These are phyloP conservation scores for Arthrobotrys entomopaga DNA, from an alignment of 2,329 filamentous ascomycete genomes.

Conservation along the genomic window DNA sequence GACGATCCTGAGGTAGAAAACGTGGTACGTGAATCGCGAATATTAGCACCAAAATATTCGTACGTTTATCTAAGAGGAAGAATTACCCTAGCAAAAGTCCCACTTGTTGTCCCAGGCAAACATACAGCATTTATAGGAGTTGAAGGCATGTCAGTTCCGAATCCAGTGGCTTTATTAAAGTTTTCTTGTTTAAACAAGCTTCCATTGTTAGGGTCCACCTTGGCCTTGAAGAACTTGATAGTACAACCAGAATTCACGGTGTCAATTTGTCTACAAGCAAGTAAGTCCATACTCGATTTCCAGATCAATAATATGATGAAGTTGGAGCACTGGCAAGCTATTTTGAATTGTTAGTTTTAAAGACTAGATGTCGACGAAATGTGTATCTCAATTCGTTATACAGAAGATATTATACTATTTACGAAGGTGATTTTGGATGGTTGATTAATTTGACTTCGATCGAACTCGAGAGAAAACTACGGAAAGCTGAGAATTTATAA, in stretches of 20 bases:
- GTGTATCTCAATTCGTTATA: too few relatives aligned
- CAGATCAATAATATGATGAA: not conserved
- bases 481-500: too few relatives aligned
- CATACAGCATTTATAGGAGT: conserved; percentile 5
- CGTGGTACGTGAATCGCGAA: conserved; percentile 6
- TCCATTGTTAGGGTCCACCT: conserved; percentile 9
- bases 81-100: conserved; percentile 10
- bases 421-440: too few relatives aligned
- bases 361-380: conserved; percentile 4
- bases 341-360: conserved; percentile 3
- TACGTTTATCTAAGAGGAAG: not conserved
- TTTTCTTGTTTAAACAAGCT: conserved; percentile 10
- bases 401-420: too few relatives aligned
- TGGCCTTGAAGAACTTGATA: conserved; percentile 13
- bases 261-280: conserved; percentile 19
- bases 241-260: conserved; percentile 10
- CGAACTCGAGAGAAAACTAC: too few relatives aligned
- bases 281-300: not conserved
- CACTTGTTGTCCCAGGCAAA: conserved; percentile 1
- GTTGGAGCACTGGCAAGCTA: conserved; percentile 5
- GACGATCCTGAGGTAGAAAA: conserved; percentile 17
- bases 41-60: conserved; percentile 1
- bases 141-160: conserved; percentile 15
- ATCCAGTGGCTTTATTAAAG: not conserved
- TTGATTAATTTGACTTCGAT: too few relatives aligned